Evolutionary conservation across 2,329 filamentous ascomycete species (phyloP).

Genomic region (Cladophialophora chaetospira): DNA sequence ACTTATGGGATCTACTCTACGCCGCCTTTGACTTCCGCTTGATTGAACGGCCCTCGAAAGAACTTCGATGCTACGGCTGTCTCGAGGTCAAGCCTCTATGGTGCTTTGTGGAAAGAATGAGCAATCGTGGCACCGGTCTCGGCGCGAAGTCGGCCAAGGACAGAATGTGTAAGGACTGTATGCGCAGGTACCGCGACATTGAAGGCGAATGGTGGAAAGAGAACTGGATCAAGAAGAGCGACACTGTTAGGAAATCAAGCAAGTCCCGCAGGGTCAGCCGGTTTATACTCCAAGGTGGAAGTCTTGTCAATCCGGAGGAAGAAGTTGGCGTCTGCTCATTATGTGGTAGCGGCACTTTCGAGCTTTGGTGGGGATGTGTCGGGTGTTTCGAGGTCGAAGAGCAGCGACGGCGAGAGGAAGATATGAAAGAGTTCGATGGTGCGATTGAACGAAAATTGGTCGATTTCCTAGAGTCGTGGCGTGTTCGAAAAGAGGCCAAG

Average conservation of each 20-base stretch:
- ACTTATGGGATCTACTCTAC: constrained; percentile 25
- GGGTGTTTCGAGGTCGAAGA: constrained; percentile 27
- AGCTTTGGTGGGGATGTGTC: constrained; percentile 30
- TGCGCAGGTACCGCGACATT: constrained; percentile 26
- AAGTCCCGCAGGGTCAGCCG: constrained; percentile 11
- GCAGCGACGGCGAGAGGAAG: constrained; percentile 17
- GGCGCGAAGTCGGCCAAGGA: constrained; percentile 22
- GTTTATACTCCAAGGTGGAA: constrained; percentile 18
- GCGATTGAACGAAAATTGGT: constrained; percentile 21
- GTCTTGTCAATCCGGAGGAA: constrained; percentile 24
- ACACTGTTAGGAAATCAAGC: constrained; percentile 15
- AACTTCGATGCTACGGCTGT: constrained; percentile 28
- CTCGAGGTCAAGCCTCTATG: constrained; percentile 27
- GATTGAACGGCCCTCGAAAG: constrained; percentile 20
- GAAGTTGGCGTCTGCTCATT: constrained; percentile 26
- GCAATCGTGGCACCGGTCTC: constrained; percentile 24
- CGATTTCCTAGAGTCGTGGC: constrained; percentile 28
- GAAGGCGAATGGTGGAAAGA: constrained; percentile 29
- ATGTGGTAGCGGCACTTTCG: constrained; percentile 21
- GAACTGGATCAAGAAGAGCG: constrained; percentile 26
- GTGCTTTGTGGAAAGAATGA: constrained; percentile 30
- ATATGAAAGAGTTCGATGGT: constrained; percentile 12
- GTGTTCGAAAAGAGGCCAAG: constrained; percentile 22
- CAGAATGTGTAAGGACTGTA: constrained; percentile 30
- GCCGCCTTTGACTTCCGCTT: constrained; percentile 21